Evolutionary conservation across 345 rosid genomes (phyloP), one percentile per base, ranked within the genome.

Genomic region (Bretschneidera sinensis): DNA sequence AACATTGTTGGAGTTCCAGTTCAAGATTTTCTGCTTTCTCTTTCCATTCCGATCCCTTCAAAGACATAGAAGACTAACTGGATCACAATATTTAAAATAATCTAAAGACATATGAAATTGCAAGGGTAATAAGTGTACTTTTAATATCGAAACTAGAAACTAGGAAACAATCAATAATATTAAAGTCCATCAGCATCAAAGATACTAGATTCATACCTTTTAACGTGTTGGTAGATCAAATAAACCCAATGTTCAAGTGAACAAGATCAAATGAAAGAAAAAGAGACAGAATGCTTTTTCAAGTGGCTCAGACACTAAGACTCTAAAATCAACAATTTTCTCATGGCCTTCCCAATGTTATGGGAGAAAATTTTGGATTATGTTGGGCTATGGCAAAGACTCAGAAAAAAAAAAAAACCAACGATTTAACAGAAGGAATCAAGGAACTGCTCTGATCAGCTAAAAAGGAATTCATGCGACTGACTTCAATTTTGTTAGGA

Each of bases 1-100:
- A 94, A 69, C 85, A 94, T 57, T 94, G 99, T 63, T 90, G 96
- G 61, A 94, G 84, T 73, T 94, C 97, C 59, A 51, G 23, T 51
- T 94, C 96, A 71, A 88, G 71, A 24, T 71, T 81, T 57, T 90
- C 92, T 10, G 87, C 81, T 62, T 94, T 94, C 75, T 94, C 99
- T 64, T 90, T 88, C 99, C 99, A 90, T 66, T 94, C 99, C 0
- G 88, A 88, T 3, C 96, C 87, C 99, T 90, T 66, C 61, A 72
- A 61, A 43, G 16, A 60, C 25, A 67, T 16, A 51, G 2, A 33
- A 35, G 68, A 51, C 51, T 23, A 51, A 56, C 24, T 19, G 35
- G 20, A 35, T 39, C 24, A 55, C 48, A 56, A 25, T 25, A 34
- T 51, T 24, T 25, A 34, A 54, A 17, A 7, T 8, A 23, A 21